Evolutionary conservation across 2,329 filamentous ascomycete species (phyloP).

Genomic region (Didymella keratinophila): DNA sequence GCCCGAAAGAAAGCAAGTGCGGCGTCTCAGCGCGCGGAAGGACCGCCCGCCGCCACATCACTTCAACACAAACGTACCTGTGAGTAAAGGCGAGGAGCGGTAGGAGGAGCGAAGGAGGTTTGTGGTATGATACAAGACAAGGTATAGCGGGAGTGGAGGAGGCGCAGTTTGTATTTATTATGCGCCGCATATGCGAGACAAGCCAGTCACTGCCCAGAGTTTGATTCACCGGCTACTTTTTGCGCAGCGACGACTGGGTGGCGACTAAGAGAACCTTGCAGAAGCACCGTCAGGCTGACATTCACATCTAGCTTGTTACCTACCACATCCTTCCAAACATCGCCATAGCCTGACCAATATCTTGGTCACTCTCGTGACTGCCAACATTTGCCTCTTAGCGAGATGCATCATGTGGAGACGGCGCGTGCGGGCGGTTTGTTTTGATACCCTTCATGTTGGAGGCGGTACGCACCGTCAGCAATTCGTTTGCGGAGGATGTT

Average conservation of each 20-base stretch:
- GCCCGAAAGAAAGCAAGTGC: constrained; percentile 44
- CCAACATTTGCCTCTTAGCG: constrained; percentile 15
- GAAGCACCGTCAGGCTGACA: constrained; percentile 36
- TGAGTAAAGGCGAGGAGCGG: constrained; percentile 8
- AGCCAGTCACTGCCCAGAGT: constrained; percentile 35
- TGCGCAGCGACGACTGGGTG: constrained; percentile 34
- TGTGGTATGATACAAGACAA: neutral
- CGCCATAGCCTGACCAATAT: constrained; percentile 26
- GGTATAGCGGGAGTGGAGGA: constrained; percentile 21
- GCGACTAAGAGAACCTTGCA: constrained; percentile 42
- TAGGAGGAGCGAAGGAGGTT: constrained; percentile 14
- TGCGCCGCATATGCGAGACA: constrained; percentile 34
- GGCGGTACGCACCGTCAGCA: constrained; percentile 19
- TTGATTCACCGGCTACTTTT: constrained; percentile 42
- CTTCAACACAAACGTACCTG: constrained; percentile 18
- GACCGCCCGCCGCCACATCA: constrained; percentile 26
- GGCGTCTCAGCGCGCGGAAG: constrained; percentile 48
- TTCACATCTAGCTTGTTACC: constrained; percentile 20
- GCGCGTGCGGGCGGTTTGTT: constrained; percentile 28
- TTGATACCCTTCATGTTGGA: constrained; percentile 32
- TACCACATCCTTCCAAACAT: neutral
- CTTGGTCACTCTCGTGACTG: constrained; percentile 23
- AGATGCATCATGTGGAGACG: constrained; percentile 21
- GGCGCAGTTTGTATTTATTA: constrained; percentile 35
- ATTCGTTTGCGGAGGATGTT: constrained; percentile 22